phyloP scores from a whole-genome alignment of 805 yeast genomes.

The Cyberlindnera xylosilytica region DNA sequence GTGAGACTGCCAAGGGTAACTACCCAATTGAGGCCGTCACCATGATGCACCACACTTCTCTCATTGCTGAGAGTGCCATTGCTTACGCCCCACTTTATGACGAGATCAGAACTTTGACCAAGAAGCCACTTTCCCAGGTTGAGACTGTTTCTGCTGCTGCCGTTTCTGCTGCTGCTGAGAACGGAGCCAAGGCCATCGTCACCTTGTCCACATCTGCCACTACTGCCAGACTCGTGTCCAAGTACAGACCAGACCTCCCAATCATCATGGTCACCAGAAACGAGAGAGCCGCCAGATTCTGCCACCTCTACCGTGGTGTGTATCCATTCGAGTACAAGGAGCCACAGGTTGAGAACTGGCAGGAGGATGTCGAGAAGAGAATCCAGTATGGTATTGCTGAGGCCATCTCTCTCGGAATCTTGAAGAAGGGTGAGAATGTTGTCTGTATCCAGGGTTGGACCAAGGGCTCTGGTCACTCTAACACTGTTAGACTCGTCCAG shows the following conservation, averaged over 20 bases:
- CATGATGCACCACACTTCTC: conserved; percentile 97
- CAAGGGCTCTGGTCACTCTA: conserved; percentile 97
- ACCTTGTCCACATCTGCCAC: conserved; percentile 93
- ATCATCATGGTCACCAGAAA: conserved; percentile 98
- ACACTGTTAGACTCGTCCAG: conserved; percentile 90
- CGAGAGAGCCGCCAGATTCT: conserved; percentile 87
- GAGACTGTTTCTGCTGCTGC: conserved; percentile 98
- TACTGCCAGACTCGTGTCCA: conserved; percentile 93
- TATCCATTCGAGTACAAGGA: conserved; percentile 88
- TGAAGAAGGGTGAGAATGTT: conserved; percentile 82
- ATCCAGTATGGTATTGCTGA: conserved; percentile 88
- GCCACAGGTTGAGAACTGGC: conserved; percentile 72
- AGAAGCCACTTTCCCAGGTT: conserved; percentile 86
- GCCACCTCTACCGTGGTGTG: conserved; percentile 97
- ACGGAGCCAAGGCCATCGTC: conserved; percentile 93
- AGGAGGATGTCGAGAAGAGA: conserved; percentile 93
- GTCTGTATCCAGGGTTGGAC: conserved; percentile 99
- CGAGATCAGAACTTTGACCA: conserved; percentile 82
- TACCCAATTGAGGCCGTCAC: conserved; percentile 97
- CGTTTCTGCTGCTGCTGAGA: conserved; percentile 94
- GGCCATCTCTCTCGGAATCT: conserved; percentile 83
- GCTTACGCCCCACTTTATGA: conserved; percentile 82
- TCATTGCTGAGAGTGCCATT: conserved; percentile 95
- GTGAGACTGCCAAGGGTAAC: conserved; percentile 99
- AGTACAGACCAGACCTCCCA: conserved; percentile 97